Conservation (phyloP, 129 eudicot species). For the Flaveria bidentis region DNA sequence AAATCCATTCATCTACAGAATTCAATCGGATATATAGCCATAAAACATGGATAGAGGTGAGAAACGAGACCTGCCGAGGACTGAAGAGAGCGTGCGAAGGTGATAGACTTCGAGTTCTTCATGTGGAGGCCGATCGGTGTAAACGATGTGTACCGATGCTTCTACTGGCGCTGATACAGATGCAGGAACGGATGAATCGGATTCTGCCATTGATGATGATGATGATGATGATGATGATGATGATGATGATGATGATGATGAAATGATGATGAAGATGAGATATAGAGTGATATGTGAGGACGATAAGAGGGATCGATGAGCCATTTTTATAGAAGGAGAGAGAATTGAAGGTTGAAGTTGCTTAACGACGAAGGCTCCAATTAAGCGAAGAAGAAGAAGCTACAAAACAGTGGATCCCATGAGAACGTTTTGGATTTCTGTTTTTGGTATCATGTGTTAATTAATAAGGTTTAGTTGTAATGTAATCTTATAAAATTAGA, state of each 20-base stretch:
- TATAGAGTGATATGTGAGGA: conserved; percentile 13
- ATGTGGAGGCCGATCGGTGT: conserved; percentile 68
- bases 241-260: not conserved
- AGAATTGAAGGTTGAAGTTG: not conserved
- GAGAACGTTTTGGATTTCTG: not conserved
- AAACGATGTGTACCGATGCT: conserved; percentile 64
- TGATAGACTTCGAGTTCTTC: conserved; percentile 65
- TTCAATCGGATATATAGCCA: not conserved
- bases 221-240: conserved; percentile 11
- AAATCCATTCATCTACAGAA: not conserved
- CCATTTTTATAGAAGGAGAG: conserved; percentile 30
- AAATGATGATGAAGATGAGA: conserved; percentile 11
- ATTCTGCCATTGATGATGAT: conserved; percentile 51
- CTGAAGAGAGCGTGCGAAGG: conserved; percentile 72
- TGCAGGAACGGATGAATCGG: conserved; percentile 34
- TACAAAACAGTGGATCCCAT: not conserved
- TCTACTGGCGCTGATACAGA: conserved; percentile 26
- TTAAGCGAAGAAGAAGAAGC: not conserved
- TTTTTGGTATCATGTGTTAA: not conserved
- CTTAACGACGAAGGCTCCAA: conserved; percentile 27
- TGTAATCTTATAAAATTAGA: too few species aligned
- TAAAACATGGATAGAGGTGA: not conserved
- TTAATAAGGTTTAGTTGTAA: too few species aligned
- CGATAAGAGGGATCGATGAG: conserved; percentile 27
- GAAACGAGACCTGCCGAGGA: conserved; percentile 65